Evolutionary conservation across 306 rosid species (phyloP), one percentile per base, ranked within the genome.

Genomic region (Herpetospermum pedunculosum): DNA sequence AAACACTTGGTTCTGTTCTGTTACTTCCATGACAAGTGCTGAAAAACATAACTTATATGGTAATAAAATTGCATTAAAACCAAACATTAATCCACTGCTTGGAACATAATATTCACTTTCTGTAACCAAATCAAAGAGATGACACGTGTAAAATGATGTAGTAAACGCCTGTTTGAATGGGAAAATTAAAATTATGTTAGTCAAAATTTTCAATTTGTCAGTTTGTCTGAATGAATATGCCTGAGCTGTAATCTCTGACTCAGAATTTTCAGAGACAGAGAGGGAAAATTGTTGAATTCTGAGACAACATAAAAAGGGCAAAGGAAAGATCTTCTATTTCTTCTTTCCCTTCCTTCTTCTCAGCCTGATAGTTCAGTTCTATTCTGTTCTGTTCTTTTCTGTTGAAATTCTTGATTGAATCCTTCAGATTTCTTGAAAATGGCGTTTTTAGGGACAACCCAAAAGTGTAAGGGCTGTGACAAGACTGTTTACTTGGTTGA

Each of bases 381-480:
- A 1, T 41, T 62, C 34, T 12, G 18, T 28, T 29, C 16, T 25
- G 3, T 41, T 55, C 25, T 37, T 7, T 52, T 29, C 25, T 25
- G 63, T 29, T 29, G 40, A 29, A 28, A 29, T 58, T 58, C 40
- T 58, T 29, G 21, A 15, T 32, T 16, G 72, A 60, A 74, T 52
- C 46, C 69, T 74, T 41, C 15, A 55, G 53, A 55, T 74, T 55
- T 50, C 26, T 6, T 67, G 75, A 81, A 37, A 58, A 91, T 90
- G 98, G 91, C 97, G 34, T 93, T 90, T 84, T 83, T 68, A 83
- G 97, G 99, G 69, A 89, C 97, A 9, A 89, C 97, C 77, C 97
- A 94, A 86, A 94, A 94, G 76, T 94, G 99, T 79, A 88, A 82
- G 73, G 91, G 81, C n/a, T 94, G 99, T 85, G 95, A 89, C 28